Evolutionary conservation across 148 eudicot genomes (phyloP).

Genomic region (Nyssa sinensis): DNA sequence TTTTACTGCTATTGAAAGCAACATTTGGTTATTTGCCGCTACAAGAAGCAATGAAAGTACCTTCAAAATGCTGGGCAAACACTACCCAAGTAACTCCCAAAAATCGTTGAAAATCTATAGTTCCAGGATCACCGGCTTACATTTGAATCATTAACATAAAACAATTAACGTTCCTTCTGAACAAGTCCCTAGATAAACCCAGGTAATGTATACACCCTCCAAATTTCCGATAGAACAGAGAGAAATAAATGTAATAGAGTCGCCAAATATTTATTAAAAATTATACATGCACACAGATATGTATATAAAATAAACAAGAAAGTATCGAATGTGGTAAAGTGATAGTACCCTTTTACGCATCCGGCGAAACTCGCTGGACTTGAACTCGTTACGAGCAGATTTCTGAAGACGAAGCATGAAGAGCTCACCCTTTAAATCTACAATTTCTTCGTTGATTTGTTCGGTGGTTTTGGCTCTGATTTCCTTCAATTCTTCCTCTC

Average conservation of each 20-base stretch:
- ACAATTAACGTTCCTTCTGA: too few relatives aligned
- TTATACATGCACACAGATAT: neutral
- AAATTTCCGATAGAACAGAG: too few relatives aligned
- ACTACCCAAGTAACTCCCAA: neutral
- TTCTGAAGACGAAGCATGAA: constrained; percentile 81
- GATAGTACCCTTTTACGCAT: constrained; percentile 76
- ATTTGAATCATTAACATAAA: neutral
- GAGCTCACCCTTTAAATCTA: constrained; percentile 86
- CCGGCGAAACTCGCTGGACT: constrained; percentile 75
- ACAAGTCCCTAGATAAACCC: too few relatives aligned
- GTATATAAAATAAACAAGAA: neutral
- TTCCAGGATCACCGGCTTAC: too few relatives aligned
- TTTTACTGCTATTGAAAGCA: neutral
- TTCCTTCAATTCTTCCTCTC: constrained; percentile 73
- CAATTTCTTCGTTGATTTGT: constrained; percentile 67
- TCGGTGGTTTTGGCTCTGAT: constrained; percentile 70
- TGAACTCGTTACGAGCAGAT: constrained; percentile 77
- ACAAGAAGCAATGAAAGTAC: neutral
- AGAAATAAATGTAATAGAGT: too few relatives aligned
- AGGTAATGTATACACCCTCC: too few relatives aligned
- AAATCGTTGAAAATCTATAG: neutral
- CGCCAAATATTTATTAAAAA: neutral
- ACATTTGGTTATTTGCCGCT: neutral
- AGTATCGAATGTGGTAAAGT: neutral
- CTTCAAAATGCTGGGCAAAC: neutral